Percentiles rank a stretch among this genome's conserved stretches.
phyloP scores from a whole-genome alignment of 208 protist genomes.

The Spironucleus salmonicida region DNA sequence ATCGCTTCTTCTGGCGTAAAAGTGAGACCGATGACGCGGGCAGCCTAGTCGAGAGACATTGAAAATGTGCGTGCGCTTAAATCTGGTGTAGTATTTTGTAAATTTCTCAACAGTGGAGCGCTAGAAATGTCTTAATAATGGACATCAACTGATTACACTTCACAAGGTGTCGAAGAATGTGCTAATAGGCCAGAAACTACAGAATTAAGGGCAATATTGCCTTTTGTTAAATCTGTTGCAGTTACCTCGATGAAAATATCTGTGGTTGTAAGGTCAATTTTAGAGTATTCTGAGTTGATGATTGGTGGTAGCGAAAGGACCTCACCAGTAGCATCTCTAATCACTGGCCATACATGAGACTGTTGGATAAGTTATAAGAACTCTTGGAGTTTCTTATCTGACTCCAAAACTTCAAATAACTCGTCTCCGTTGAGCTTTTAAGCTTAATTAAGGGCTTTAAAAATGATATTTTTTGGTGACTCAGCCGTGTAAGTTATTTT shows the following conservation, averaged over 20 bases:
- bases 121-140: not conserved
- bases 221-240: conserved; percentile 77
- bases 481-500: conserved; percentile 29
- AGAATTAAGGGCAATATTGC: conserved; percentile 5
- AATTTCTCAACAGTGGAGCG: not conserved
- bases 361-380: conserved; percentile 56
- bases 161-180: not conserved
- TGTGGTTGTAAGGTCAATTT: conserved; percentile 77
- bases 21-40: conserved; percentile 64
- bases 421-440: conserved; percentile 52
- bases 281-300: conserved; percentile 90
- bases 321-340: conserved; percentile 51
- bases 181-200: not conserved
- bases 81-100: not conserved
- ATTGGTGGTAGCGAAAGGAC: conserved; percentile 95
- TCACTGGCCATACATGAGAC: conserved; percentile 50
- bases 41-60: conserved; percentile 57
- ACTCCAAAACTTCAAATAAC: conserved; percentile 59
- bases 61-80: conserved; percentile 51
- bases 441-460: conserved; percentile 68
- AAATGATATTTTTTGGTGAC: conserved; percentile 59
- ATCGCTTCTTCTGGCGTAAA: conserved; percentile 56
- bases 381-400: conserved; percentile 27
- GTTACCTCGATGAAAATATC: conserved; percentile 98
- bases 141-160: not conserved